Conservation (phyloP, 2,329 filamentous ascomycete genomes). For the Pseudogymnoascus sp. region DNA sequence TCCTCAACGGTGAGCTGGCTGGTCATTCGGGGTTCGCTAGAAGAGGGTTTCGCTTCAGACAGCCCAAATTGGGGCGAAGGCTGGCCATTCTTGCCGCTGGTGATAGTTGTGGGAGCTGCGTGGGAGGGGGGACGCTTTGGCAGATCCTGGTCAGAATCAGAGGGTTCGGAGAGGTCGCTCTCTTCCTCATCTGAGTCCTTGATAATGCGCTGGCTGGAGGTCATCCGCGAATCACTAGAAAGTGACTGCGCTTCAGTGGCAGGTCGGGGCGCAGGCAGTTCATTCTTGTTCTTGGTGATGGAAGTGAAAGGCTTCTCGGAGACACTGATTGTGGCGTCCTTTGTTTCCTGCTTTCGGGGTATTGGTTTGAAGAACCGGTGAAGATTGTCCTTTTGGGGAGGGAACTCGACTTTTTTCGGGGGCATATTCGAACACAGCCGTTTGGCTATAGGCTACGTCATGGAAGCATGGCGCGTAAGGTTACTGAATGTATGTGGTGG, state of each 20-base stretch:
- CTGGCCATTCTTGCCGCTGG: background rate
- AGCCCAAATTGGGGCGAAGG: background rate
- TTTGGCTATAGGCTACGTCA: background rate
- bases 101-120: background rate
- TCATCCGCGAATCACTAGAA: background rate
- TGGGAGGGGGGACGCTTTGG: background rate
- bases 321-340: background rate
- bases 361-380: slow-evolving; percentile 46
- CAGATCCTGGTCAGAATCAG: background rate
- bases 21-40: background rate
- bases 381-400: slow-evolving; percentile 15
- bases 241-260: background rate
- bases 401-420: background rate
- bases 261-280: background rate
- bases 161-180: background rate
- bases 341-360: slow-evolving; percentile 54
- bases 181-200: slow-evolving; percentile 8
- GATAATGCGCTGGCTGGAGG: slow-evolving; percentile 1
- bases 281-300: background rate
- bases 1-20: background rate
- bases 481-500: background rate
- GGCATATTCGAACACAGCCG: slow-evolving; percentile 3
- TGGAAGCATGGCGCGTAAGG: background rate
- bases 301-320: background rate
- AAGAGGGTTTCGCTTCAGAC: background rate